Conservation (phyloP, 495 filamentous ascomycete genomes). For the Zalerion maritima region DNA sequence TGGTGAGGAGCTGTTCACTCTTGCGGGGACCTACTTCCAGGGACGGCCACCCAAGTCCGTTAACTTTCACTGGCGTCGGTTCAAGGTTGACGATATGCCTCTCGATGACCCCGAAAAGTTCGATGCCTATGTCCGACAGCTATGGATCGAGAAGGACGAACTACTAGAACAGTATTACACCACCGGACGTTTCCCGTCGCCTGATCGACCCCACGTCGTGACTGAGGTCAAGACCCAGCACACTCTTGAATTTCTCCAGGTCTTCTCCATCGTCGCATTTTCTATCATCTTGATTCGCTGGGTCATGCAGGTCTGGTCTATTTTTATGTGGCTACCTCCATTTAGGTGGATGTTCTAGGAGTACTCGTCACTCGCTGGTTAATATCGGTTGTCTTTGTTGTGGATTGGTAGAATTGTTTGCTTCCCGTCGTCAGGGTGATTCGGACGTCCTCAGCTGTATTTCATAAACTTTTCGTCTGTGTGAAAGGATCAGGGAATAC, state of each 20-base stretch:
- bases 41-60: conserved; percentile 69
- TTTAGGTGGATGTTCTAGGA: too few relatives aligned
- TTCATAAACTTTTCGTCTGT: too few relatives aligned
- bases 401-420: too few relatives aligned
- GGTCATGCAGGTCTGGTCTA: too few relatives aligned
- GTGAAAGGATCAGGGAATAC: too few relatives aligned
- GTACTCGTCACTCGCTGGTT: too few relatives aligned
- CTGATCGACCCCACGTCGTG: conserved; percentile 22
- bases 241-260: conserved; percentile 34
- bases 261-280: conserved; percentile 33
- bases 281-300: too few relatives aligned
- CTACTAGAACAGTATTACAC: conserved; percentile 55
- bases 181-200: conserved; percentile 52
- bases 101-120: conserved; percentile 47
- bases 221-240: conserved; percentile 31
- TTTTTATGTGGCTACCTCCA: too few relatives aligned
- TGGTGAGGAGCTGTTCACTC: conserved; percentile 62
- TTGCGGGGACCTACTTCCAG: conserved; percentile 57
- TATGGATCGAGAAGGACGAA: conserved; percentile 71
- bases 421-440: too few relatives aligned
- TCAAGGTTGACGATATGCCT: conserved; percentile 50
- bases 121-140: conserved; percentile 55
- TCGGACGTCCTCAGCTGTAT: too few relatives aligned
- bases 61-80: conserved; percentile 74
- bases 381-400: too few relatives aligned